phyloP scores from a whole-genome alignment of 345 rosid species.

The Linum trigynum region DNA sequence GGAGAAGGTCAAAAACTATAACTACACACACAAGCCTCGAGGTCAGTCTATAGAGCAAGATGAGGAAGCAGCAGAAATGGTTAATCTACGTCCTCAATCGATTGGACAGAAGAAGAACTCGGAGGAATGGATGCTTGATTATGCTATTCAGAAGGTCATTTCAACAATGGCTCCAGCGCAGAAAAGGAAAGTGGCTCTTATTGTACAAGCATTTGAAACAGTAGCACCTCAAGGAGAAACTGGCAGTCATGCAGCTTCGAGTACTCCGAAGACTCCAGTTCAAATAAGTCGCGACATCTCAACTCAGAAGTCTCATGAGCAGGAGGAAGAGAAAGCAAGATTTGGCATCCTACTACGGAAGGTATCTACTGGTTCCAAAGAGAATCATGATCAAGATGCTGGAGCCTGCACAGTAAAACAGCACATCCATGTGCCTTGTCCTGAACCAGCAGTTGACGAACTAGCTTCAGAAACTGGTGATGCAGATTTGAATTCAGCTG shows the following conservation, averaged over 20 bases:
- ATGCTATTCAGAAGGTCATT: constrained; percentile 7
- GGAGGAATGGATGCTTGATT: constrained; percentile 12
- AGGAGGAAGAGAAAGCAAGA: constrained; percentile 10
- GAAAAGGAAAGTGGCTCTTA: constrained; percentile 8
- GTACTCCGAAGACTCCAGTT: constrained; percentile 27
- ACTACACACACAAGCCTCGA: constrained; percentile 30
- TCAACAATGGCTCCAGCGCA: constrained; percentile 8
- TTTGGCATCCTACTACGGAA: constrained; percentile 12
- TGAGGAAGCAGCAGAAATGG: constrained; percentile 5
- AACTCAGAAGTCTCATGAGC: constrained; percentile 16
- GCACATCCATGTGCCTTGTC: constrained; percentile 6
- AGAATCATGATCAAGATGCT: constrained; percentile 11
- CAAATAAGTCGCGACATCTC: constrained; percentile 21
- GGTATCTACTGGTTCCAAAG: constrained; percentile 12
- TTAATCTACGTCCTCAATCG: constrained; percentile 1
- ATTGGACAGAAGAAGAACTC: background rate
- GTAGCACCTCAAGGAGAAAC: constrained; percentile 26
- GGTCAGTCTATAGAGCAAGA: constrained; percentile 33
- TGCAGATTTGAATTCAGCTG: constrained; percentile 12
- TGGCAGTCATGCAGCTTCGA: constrained; percentile 20
- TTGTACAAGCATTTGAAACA: constrained; percentile 9
- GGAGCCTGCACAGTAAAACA: constrained; percentile 6
- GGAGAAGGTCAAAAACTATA: constrained; percentile 50
- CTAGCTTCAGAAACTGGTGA: constrained; percentile 7
- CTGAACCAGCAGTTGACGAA: constrained; percentile 2